Evolutionary conservation across 148 eudicot species (phyloP), one percentile per base, ranked within the genome.

Genomic region (Rhododendron williamsianum): DNA sequence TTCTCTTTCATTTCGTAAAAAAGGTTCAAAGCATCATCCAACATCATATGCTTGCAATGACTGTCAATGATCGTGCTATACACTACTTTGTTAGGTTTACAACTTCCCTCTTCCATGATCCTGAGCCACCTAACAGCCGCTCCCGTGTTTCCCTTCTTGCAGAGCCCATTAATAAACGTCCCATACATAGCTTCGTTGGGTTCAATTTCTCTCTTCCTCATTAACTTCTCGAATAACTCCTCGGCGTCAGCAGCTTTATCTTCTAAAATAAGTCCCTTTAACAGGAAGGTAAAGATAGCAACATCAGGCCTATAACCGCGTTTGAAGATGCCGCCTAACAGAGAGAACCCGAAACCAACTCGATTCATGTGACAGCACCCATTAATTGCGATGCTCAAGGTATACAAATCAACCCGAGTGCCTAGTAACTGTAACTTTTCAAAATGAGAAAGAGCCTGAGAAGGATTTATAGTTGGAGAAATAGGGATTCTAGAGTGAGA

Each of bases 81-180:
- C 4, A 38, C n/a, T 8, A 71, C n/a, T 9, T n/a, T 18, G 56
- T 36, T 11, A 33, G 81, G 80, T 27, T 76, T 16, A 43, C 23
- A 67, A 27, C 85, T 48, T 25, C 21, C 63, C 41, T 18, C 78
- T 6, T 71, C 52, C 65, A 72, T 83, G 9, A 38, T 54, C 38
- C 78, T 48, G 35, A 78, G 71, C 71, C 79, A 69, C 18, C 4
- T 38, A 30, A 67, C 8, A 10, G 85, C 88, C 11, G n/a, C 11
- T 8, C n/a, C 27, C 23, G 67, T 33, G 12, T 87, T 48, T 10
- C 88, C 86, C 12, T 9, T 38, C 46, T 52, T 84, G 79, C 86
- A 87, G 15, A 87, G 38, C 23, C 86, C 89, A 30, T 87, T 80
- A 19, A 87, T 15, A 25, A 84, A 9, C 0, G 86, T 84, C 4